These are phyloP conservation scores for Diaporthe citrichinensis DNA, from an alignment of 2,329 filamentous ascomycete genomes.

Conservation along the genomic window DNA sequence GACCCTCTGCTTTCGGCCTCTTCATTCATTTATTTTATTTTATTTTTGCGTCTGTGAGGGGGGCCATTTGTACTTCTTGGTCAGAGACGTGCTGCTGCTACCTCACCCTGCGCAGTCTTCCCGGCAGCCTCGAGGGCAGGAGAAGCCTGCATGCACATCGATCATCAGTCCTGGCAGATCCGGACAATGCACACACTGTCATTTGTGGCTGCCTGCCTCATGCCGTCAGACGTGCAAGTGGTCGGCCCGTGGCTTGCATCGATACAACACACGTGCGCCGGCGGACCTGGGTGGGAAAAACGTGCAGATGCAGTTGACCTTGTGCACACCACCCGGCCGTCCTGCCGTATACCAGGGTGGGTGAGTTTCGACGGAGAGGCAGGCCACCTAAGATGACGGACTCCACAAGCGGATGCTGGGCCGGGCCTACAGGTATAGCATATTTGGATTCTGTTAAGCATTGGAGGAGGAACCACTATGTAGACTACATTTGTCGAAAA, in stretches of 20 bases:
- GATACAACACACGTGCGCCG: conserved; percentile 13
- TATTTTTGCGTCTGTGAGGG: background rate
- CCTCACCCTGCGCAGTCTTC: background rate
- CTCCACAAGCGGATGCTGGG: background rate
- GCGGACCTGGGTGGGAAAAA: background rate
- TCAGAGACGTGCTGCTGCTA: background rate
- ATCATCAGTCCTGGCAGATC: background rate
- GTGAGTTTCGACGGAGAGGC: background rate
- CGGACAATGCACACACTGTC: background rate
- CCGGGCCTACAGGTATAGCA: background rate
- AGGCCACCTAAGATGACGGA: background rate
- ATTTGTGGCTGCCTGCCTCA: conserved; percentile 3
- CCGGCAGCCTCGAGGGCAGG: background rate
- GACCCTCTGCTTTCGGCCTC: background rate
- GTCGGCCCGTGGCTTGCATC: conserved; percentile 14
- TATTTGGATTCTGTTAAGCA: no score
- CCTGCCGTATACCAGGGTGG: background rate
- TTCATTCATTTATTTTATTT: background rate
- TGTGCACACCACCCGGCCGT: background rate
- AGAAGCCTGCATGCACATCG: background rate
- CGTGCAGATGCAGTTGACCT: background rate
- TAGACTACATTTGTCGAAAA: background rate
- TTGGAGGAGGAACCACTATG: background rate
- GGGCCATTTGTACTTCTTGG: background rate
- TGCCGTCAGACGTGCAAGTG: conserved; percentile 17